Evolutionary conservation across 1,139 yeast genomes (phyloP).

Genomic region (Geotrichum reessii): DNA sequence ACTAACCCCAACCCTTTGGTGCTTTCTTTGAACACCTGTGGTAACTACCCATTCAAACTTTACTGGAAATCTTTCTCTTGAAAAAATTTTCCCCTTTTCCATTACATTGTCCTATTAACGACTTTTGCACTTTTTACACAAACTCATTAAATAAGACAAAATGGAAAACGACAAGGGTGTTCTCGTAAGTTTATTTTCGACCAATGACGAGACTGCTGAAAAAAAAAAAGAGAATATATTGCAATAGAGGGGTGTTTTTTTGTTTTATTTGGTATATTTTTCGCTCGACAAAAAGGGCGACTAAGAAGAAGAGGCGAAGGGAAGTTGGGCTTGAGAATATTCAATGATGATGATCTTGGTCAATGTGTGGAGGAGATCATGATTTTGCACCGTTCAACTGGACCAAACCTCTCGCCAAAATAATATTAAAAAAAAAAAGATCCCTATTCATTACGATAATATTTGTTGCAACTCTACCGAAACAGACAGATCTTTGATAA

Average conservation of each 20-base stretch:
- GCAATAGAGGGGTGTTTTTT: background rate
- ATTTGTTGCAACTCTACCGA: constrained; percentile 29
- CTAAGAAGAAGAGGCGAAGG: background rate
- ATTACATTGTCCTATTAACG: background rate
- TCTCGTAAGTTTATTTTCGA: constrained; percentile 63
- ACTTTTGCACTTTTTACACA: background rate
- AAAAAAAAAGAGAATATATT: background rate
- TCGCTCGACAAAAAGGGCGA: too few relatives aligned
- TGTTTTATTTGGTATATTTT: background rate
- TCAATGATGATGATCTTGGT: constrained; percentile 39
- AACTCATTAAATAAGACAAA: constrained; percentile 33
- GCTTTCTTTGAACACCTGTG: background rate
- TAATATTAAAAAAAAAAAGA: background rate
- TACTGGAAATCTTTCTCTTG: background rate
- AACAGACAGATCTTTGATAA: constrained; percentile 95
- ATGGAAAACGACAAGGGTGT: constrained; percentile 99
- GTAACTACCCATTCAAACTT: background rate
- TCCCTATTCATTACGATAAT: background rate
- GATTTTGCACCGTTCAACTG: constrained; percentile 98
- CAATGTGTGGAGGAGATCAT: constrained; percentile 71
- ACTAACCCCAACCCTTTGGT: background rate
- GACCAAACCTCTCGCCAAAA: constrained; percentile 83
- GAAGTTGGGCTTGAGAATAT: background rate
- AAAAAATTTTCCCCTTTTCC: background rate
- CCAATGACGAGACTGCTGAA: background rate